Percentiles rank a stretch among this genome's conserved stretches.
These are phyloP conservation scores for Saccharomycopsis lassenensis DNA, from an alignment of 805 yeast genomes.

Conservation along the genomic window DNA sequence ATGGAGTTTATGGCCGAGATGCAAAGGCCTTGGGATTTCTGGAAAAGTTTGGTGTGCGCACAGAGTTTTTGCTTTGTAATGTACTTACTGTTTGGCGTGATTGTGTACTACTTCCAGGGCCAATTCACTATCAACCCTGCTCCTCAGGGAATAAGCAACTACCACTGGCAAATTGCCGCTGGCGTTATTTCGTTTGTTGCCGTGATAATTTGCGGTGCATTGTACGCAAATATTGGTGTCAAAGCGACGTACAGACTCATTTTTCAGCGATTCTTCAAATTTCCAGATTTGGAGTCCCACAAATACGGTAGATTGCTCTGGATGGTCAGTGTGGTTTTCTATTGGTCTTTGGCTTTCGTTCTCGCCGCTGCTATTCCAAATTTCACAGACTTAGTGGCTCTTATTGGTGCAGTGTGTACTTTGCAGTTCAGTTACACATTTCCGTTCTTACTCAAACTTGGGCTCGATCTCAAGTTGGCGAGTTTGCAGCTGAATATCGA, in stretches of 20 bases:
- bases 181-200: slow-evolving; percentile 29
- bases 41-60: slow-evolving; percentile 36
- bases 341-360: slow-evolving; percentile 35
- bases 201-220: slow-evolving; percentile 33
- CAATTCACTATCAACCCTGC: slow-evolving; percentile 35
- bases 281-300: slow-evolving; percentile 26
- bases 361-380: slow-evolving; percentile 36
- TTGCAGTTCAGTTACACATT: slow-evolving; percentile 36
- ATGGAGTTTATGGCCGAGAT: slow-evolving; percentile 39
- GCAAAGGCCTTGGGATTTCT: slow-evolving; percentile 37
- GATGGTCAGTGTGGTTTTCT: slow-evolving; percentile 27
- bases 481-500: slow-evolving; percentile 19
- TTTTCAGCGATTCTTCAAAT: slow-evolving; percentile 24
- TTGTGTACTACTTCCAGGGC: slow-evolving; percentile 35
- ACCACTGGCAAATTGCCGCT: slow-evolving; percentile 28
- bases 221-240: slow-evolving; percentile 37
- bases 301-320: slow-evolving; percentile 28
- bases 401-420: slow-evolving; percentile 35
- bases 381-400: slow-evolving; percentile 28
- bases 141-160: slow-evolving; percentile 31
- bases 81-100: slow-evolving; percentile 33
- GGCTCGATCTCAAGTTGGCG: slow-evolving; percentile 19
- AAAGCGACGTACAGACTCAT: slow-evolving; percentile 34
- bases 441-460: slow-evolving; percentile 26
- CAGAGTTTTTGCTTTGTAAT: slow-evolving; percentile 30